Conservation (phyloP, 768 basidiomycete genomes). For the Mycena floridula region DNA sequence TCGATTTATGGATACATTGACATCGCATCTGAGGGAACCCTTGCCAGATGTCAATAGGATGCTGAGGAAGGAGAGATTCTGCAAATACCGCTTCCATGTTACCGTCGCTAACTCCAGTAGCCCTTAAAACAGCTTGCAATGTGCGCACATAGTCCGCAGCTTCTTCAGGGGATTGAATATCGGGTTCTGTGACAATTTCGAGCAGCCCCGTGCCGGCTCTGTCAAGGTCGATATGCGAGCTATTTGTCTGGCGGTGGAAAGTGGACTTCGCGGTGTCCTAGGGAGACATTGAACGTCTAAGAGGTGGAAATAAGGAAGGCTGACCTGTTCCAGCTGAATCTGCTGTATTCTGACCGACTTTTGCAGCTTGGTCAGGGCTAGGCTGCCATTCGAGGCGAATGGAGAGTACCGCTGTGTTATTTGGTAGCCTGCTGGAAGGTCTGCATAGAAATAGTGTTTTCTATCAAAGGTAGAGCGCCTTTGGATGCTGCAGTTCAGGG, state of each 20-base stretch:
- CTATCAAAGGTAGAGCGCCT: conserved; percentile 80
- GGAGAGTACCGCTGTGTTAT: conserved; percentile 93
- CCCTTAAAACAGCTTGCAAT: conserved; percentile 74
- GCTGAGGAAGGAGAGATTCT: not conserved
- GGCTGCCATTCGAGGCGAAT: conserved; percentile 53
- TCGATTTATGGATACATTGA: conserved; percentile 87
- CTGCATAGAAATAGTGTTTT: conserved; percentile 98
- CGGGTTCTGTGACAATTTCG: conserved; percentile 95
- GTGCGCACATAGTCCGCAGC: conserved; percentile 82
- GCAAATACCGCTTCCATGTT: conserved; percentile 91
- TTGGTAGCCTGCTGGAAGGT: conserved; percentile 92
- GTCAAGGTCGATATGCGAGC: conserved; percentile 78
- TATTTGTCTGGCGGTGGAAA: conserved; percentile 40
- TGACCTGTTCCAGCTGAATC: conserved; percentile 92
- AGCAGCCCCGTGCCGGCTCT: conserved; percentile 85
- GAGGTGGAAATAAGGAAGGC: conserved; percentile 7
- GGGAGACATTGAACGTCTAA: conserved; percentile 3
- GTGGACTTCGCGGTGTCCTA: conserved; percentile 92
- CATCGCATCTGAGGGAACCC: conserved; percentile 94
- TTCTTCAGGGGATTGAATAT: conserved; percentile 89
- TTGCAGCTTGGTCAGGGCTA: conserved; percentile 37
- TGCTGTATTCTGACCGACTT: conserved; percentile 79
- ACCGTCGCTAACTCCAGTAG: conserved; percentile 85
- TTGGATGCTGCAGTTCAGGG: conserved; percentile 64
- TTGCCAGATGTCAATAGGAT: conserved; percentile 21